Evolutionary conservation across 306 rosid species (phyloP), one percentile per base, ranked within the genome.

Genomic region (Begonia loranthoides): DNA sequence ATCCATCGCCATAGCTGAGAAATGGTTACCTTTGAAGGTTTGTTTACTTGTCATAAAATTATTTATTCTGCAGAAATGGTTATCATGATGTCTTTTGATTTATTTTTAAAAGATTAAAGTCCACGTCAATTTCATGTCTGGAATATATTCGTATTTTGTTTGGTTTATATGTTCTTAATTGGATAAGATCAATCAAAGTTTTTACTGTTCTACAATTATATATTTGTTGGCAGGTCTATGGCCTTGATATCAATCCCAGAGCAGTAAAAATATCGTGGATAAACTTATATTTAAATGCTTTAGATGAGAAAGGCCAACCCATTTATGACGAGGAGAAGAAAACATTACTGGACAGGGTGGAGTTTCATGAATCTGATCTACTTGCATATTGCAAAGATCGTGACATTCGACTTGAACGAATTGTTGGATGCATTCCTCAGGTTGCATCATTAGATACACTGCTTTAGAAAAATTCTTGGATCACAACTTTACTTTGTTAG

Each of bases 371-470:
- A 71, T 90, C 99, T 45, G 99, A 90, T 80, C 92, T 90, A 40
- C 68, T 90, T 65, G 66, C 82, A 17, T 86, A 90, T 62, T 80
- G 87, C 66, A 76, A 90, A 72, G 82, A 78, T 28, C 54, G 76
- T 49, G 83, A 63, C 64, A 90, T 90, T 64, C 79, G 74, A 55
- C 92, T 90, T 41, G 99, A 85, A 58, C 76, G 94, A 61, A 86
- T 85, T 73, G 99, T 90, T 47, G 99, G 99, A 54, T 90, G 99
- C 81, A 90, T 90, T 62, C 99, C 99, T 64, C 99, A 90, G 99
- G 99, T 90, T 60, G 41, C 66, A 54, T 71, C 58, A 28, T 4
- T 48, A 51, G 53, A 33, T 40, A 17, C 51, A 70, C 48, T 24
- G 14, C 45, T 44, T 57, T 15, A 15, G 54, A 57, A 17, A 22